Percentiles rank a stretch among this genome's conserved stretches.
phyloP scores from a whole-genome alignment of 75 land plant species.

The Chamaecyparis obtusa region DNA sequence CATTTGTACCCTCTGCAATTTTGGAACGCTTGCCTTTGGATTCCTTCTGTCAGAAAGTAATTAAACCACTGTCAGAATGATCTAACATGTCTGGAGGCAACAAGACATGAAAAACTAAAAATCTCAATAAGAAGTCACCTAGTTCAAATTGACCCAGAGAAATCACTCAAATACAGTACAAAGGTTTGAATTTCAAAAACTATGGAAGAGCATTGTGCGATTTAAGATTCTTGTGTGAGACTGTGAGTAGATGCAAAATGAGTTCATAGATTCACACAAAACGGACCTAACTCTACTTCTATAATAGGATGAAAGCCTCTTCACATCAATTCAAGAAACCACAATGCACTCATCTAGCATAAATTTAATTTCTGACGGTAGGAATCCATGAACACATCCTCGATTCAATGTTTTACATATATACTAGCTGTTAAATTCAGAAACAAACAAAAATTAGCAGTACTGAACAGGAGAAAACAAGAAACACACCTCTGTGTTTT shows the following conservation, averaged over 20 bases:
- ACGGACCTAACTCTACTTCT: not conserved
- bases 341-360: not conserved
- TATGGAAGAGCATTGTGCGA: not conserved
- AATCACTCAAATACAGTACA: not conserved
- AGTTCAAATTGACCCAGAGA: not conserved
- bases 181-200: not conserved
- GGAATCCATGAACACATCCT: too few species aligned
- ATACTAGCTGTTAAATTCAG: not conserved
- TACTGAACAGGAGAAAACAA: not conserved
- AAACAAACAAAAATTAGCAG: not conserved
- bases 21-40: constrained; percentile 22
- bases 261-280: not conserved
- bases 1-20: not conserved
- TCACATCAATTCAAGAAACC: not conserved
- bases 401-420: too few species aligned
- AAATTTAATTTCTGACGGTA: too few species aligned
- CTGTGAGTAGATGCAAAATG: not conserved
- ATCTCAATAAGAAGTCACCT: not conserved
- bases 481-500: constrained; percentile 31
- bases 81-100: too few species aligned
- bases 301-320: not conserved
- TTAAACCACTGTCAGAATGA: not conserved
- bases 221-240: not conserved
- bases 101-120: not conserved
- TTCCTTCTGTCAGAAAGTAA: constrained; percentile 16